Percentiles rank a stretch among this genome's conserved stretches.
Evolutionary conservation across 2,329 filamentous ascomycete genomes (phyloP).

Genomic region (Fusarium stilboides): DNA sequence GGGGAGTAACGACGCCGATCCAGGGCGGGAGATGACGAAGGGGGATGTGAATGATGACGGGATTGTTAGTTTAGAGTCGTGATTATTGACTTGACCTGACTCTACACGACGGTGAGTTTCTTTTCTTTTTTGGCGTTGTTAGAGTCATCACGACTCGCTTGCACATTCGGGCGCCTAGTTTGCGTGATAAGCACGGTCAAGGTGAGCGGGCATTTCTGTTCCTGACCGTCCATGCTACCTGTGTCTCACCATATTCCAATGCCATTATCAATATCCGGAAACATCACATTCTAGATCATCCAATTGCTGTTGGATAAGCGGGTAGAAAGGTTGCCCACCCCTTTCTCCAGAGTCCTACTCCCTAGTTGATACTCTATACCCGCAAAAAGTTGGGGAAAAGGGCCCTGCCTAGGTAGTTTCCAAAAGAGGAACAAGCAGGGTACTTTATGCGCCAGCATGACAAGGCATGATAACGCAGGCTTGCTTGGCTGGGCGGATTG

Average conservation of each 20-base stretch:
- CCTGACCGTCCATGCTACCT: slow-evolving; percentile 14
- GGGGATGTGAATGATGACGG: slow-evolving; percentile 28
- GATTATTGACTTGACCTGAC: not conserved
- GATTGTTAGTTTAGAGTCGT: slow-evolving; percentile 13
- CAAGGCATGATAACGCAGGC: slow-evolving; percentile 16
- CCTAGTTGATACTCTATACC: not conserved
- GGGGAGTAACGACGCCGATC: slow-evolving; percentile 21
- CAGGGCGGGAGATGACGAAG: slow-evolving; percentile 36
- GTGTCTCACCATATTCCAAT: slow-evolving; percentile 9
- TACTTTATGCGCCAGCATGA: slow-evolving; percentile 10
- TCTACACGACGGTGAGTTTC: not conserved
- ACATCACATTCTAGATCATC: slow-evolving; percentile 11
- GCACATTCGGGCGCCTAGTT: slow-evolving; percentile 12
- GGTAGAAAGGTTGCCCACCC: slow-evolving; percentile 18
- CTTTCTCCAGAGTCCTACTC: slow-evolving; percentile 10
- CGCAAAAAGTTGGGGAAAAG: slow-evolving; percentile 23
- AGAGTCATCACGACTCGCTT: slow-evolving; percentile 12
- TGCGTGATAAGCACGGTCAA: slow-evolving; percentile 8
- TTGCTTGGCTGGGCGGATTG: slow-evolving; percentile 14
- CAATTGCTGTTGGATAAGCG: slow-evolving; percentile 9
- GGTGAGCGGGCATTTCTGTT: slow-evolving; percentile 11
- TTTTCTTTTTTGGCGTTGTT: not conserved
- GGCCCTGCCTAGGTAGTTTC: slow-evolving; percentile 21
- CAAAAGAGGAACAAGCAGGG: slow-evolving; percentile 26
- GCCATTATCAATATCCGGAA: slow-evolving; percentile 22